A percentile compares a stretch with the other conserved stretches of the same genome.
phyloP scores from a whole-genome alignment of 1,284 basidiomycete species.

The Malassezia psittaci region DNA sequence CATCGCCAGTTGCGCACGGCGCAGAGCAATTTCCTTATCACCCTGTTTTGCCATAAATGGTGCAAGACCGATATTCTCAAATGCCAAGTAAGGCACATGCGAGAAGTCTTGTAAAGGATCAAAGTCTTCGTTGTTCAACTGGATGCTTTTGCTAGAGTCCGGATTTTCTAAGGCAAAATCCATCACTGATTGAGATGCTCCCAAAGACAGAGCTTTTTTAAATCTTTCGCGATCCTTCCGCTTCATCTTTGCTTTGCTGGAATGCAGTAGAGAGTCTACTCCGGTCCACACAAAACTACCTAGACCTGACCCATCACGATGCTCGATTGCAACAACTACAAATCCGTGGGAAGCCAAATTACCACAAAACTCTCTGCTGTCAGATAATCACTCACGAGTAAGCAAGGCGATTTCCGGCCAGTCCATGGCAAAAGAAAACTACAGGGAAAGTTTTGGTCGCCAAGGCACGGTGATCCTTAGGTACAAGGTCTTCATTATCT shows the following conservation, averaged over 20 bases:
- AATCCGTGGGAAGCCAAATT: conserved; percentile 35
- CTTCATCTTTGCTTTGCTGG: background rate
- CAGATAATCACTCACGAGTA: conserved; percentile 19
- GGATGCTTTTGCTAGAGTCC: background rate
- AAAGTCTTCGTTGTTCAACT: background rate
- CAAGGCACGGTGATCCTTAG: background rate
- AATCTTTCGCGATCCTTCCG: background rate
- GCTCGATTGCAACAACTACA: conserved; percentile 52
- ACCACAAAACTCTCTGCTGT: conserved; percentile 25
- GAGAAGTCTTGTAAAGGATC: background rate
- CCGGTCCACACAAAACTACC: conserved; percentile 43
- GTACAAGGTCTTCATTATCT: background rate
- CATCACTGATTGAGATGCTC: conserved; percentile 22
- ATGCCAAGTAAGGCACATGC: conserved; percentile 34
- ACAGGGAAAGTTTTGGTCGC: conserved; percentile 25
- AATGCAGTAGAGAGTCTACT: background rate
- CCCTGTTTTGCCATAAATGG: conserved; percentile 34
- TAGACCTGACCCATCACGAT: conserved; percentile 52
- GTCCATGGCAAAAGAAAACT: conserved; percentile 34
- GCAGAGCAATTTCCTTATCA: conserved; percentile 49
- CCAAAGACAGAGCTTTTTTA: background rate
- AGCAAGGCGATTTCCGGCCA: conserved; percentile 34
- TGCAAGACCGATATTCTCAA: conserved; percentile 46
- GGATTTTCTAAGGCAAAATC: conserved; percentile 33
- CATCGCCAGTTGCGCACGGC: conserved; percentile 51